A percentile compares a stretch with the other conserved stretches of the same genome.
phyloP scores from a whole-genome alignment of 139 green algal species.

The Micromonas commoda region DNA sequence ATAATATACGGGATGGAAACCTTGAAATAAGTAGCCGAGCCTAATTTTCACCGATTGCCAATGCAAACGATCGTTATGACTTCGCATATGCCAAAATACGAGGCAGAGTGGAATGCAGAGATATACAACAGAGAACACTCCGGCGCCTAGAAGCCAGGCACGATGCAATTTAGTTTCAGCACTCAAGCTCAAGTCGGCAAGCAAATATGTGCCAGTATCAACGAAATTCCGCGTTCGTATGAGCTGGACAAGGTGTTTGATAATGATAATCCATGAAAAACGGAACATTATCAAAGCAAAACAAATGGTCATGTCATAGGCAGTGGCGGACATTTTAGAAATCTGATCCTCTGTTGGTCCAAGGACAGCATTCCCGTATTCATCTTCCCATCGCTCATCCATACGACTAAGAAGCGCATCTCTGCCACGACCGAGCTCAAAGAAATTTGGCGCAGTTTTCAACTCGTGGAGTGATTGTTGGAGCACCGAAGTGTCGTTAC shows the following conservation, averaged over 20 bases:
- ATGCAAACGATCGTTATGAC: not conserved
- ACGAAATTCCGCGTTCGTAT: not conserved
- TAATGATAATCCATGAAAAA: not conserved
- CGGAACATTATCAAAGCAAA: not conserved
- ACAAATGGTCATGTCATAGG: not conserved
- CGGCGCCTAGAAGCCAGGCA: not conserved
- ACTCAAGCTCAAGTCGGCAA: not conserved
- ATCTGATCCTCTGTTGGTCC: not conserved
- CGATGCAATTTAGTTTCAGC: not conserved
- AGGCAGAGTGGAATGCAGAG: not conserved
- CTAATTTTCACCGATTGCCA: not conserved
- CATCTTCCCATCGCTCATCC: not conserved
- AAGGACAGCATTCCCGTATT: not conserved
- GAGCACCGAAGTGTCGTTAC: not conserved
- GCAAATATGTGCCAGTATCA: not conserved
- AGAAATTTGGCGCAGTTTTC: too few relatives aligned
- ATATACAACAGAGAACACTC: not conserved
- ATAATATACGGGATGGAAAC: not conserved
- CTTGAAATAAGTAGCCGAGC: not conserved
- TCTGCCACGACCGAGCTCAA: not conserved
- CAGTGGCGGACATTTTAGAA: not conserved
- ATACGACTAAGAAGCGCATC: not conserved
- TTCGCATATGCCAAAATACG: not conserved
- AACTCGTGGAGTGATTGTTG: not conserved
- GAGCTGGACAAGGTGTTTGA: not conserved